Base-by-base conservation (phyloP, 345 rosid genomes). In the Camelina sativa region DNA sequence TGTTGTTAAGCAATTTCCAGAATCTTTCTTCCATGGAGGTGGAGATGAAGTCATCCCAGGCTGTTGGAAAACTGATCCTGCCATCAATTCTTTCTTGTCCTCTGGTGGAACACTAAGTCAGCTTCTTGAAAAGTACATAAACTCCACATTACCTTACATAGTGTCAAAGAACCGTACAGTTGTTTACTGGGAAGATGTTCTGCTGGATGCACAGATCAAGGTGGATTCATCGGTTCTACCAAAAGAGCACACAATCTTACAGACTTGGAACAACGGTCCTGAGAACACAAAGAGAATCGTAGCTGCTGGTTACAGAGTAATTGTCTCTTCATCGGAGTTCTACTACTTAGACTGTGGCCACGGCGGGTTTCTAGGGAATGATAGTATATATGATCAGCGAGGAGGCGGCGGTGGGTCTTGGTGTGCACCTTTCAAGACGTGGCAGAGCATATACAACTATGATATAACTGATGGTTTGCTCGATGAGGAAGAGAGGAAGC, bases 271-370 rank as follows among this genome's bases (percentile, higher is more conserved):
- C 38, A 83, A 83, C 5, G 95, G 98, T 55, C 71, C 85, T 3
- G 85, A 58, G 23, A 91, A 89, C 81, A 91, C 89, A 6, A 94
- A 91, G 76, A 75, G 34, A 69, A 81, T 94, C 2, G 88, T 85
- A 23, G 59, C 82, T 41, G 86, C 93, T n/a, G 97, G 93, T 53
- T 91, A 89, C 75, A 82, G 91, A 35, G 84, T 77, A 2, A 94
- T 94, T 2, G 91, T 90, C 4, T 94, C 98, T 54, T 94, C 98
- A 20, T 79, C 96, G 1, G 93, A 89, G 3, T 94, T 75, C 79
- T 89, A 91, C 69, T 93, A 93, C 76, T 72, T 93, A 82, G 98
- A 93, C 54, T 93, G 96, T 53, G 97, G 97, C 4, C 95, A 88
- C 20, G 89, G 97, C 0, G 84, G 54, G 25, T 94, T 89, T 79